A percentile compares a stretch with the other conserved stretches of the same genome.
phyloP scores from a whole-genome alignment of 1,284 basidiomycete species.

The Sporisorium iseilematis-ciliati region DNA sequence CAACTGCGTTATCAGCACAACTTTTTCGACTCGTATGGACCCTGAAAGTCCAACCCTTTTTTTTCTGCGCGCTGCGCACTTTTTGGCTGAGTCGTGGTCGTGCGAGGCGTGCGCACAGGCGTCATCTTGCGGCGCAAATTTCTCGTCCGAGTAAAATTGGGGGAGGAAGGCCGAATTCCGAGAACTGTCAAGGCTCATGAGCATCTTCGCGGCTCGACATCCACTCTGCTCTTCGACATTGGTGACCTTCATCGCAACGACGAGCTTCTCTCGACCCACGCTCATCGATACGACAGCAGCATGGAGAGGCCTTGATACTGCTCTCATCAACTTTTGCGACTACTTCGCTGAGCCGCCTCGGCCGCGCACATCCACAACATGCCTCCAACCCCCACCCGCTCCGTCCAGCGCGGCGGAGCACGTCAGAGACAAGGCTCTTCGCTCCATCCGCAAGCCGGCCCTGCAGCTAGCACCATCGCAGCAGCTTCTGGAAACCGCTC shows the following conservation, averaged over 20 bases:
- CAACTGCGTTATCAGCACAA: slow-evolving; percentile 24
- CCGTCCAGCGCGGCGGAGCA: slow-evolving; percentile 31
- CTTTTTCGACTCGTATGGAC: slow-evolving; percentile 43
- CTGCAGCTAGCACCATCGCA: slow-evolving; percentile 3
- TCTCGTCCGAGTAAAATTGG: slow-evolving; percentile 22
- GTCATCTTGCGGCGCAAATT: slow-evolving; percentile 10
- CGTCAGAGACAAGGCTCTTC: slow-evolving; percentile 45
- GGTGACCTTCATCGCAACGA: background rate
- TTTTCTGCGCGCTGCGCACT: slow-evolving; percentile 7
- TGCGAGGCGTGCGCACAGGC: slow-evolving; percentile 26
- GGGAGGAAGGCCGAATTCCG: slow-evolving; percentile 25
- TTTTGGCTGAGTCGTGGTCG: slow-evolving; percentile 26
- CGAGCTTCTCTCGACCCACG: background rate
- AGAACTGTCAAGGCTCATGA: background rate
- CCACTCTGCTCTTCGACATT: background rate
- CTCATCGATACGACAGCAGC: background rate
- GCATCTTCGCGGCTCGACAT: slow-evolving; percentile 7
- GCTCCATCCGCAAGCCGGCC: slow-evolving; percentile 27
- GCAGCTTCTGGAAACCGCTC: slow-evolving; percentile 10
- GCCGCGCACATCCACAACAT: slow-evolving; percentile 15
- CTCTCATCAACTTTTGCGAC: background rate
- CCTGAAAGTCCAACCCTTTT: slow-evolving; percentile 28
- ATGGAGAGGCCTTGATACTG: slow-evolving; percentile 1
- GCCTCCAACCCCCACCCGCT: slow-evolving; percentile 39
- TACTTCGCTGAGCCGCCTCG: slow-evolving; percentile 2